Base-by-base conservation (phyloP, 192 early-diverging fungal species). In the Coemansia nantahalensis region DNA sequence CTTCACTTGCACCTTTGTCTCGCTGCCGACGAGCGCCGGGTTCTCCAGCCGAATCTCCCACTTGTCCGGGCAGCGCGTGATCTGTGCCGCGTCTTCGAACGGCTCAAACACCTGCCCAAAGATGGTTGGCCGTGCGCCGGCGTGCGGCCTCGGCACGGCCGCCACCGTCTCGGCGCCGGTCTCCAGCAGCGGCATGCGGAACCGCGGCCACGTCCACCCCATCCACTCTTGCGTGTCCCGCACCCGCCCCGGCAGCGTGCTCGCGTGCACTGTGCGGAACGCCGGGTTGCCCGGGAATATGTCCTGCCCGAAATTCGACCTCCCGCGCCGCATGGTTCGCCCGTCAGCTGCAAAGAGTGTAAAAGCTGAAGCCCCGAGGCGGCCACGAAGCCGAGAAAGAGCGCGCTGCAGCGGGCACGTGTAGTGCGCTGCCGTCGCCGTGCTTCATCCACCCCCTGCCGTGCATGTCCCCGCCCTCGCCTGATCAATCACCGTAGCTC, bases 291-390 rank as follows among this genome's bases (percentile, higher is more conserved):
- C 41, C 1, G 62, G 17, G 26, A 55, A 72, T 33, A 72, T 61
- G 42, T 72, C 62, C 22, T 53, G 41, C 49, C 64, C 51, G 39
- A 72, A 72, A 56, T 72, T 72, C n/a, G 68, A 56, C n/a, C 59
- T 48, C 12, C 57, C 43, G 6, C 53, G 65, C 10, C 40, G 40
- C 57, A 60, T 59, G 45, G 19, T n/a, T 9, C 6, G 2, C 42
- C 22, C 11, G 21, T 9, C 15, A 13, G 17, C 24, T 28, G 26
- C 26, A 3, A 28, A 28, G 26, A 28, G 7, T 3, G 26, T 7
- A 28, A 3, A 28, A 28, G 4, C 26, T 28, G 3, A 7, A 7
- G 26, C 31, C 10, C 5, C 8, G 9, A 32, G 4, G 31, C 31
- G 9, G 31, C 31, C 4, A 11, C 5, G 10, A 7, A 28, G 26